These are phyloP conservation scores for Verticillium nubilum DNA, from an alignment of 2,329 filamentous ascomycete species.

Conservation along the genomic window DNA sequence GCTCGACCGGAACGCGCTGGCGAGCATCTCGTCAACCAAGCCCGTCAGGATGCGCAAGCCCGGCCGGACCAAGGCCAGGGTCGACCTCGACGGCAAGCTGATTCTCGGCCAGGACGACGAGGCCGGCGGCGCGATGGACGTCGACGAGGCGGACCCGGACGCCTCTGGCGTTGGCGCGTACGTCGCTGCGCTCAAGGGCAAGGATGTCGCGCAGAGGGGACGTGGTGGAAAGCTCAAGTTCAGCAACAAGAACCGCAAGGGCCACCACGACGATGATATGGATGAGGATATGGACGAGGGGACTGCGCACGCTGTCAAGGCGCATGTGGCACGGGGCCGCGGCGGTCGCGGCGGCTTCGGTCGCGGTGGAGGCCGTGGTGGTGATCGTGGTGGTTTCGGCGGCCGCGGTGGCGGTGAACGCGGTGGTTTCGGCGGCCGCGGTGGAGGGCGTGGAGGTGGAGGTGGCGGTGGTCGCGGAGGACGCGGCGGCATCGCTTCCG, in stretches of 20 bases:
- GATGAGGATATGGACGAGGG: conserved; percentile 49
- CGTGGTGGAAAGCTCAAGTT: conserved; percentile 67
- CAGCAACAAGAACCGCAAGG: conserved; percentile 49
- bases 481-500: conserved; percentile 39
- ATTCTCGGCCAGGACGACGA: conserved; percentile 59
- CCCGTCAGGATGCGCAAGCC: conserved; percentile 60
- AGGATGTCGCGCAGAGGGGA: conserved; percentile 59
- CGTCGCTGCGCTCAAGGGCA: conserved; percentile 63
- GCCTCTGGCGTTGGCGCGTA: conserved; percentile 61
- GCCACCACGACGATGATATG: conserved; percentile 40
- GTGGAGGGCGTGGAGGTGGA: conserved; percentile 23
- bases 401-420: conserved; percentile 20
- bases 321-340: conserved; percentile 31
- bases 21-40: conserved; percentile 88
- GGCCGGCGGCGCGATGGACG: conserved; percentile 50
- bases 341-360: conserved; percentile 21
- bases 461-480: conserved; percentile 36
- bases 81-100: conserved; percentile 74
- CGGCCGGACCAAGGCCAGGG: conserved; percentile 60
- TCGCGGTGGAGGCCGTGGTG: conserved; percentile 23
- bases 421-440: conserved; percentile 20
- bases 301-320: conserved; percentile 47
- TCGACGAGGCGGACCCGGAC: conserved; percentile 50
- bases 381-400: conserved; percentile 23
- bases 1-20: conserved; percentile 80